These are phyloP conservation scores for Aspergillus ibericus DNA, from an alignment of 2,329 filamentous ascomycete species.

Conservation along the genomic window DNA sequence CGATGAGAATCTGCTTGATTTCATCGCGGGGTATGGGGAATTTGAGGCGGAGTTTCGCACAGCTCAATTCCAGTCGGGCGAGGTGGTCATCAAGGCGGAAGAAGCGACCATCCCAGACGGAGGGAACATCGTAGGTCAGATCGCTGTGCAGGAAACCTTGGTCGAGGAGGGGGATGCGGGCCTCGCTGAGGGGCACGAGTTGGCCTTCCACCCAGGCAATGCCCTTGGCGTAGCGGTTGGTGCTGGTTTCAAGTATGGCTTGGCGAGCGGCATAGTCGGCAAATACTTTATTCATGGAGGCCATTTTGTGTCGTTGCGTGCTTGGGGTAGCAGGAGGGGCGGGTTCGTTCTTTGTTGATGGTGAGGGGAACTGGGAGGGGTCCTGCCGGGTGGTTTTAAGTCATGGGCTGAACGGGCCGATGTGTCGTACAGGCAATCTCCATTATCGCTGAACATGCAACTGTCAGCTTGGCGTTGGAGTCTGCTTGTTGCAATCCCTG, in stretches of 20 bases:
- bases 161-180: conserved; percentile 19
- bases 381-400: background rate
- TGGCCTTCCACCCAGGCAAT: conserved; percentile 51
- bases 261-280: conserved; percentile 37
- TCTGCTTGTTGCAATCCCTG: background rate
- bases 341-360: background rate
- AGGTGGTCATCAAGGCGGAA: conserved; percentile 55
- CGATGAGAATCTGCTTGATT: conserved; percentile 6
- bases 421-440: background rate
- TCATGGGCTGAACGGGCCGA: background rate
- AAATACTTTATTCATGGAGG: conserved; percentile 30
- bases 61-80: conserved; percentile 46
- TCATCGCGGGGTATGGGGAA: background rate
- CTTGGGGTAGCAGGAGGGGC: no score
- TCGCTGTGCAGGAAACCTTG: conserved; percentile 38
- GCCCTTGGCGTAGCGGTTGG: conserved; percentile 46
- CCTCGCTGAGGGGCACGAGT: conserved; percentile 45
- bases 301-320: background rate
- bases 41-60: conserved; percentile 44
- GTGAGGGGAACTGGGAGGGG: background rate
- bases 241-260: conserved; percentile 32
- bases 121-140: conserved; percentile 53
- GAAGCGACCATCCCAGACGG: conserved; percentile 54
- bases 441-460: background rate
- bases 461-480: background rate